phyloP scores from a whole-genome alignment of 148 eudicot genomes.

The Chenopodium berlandieri region DNA sequence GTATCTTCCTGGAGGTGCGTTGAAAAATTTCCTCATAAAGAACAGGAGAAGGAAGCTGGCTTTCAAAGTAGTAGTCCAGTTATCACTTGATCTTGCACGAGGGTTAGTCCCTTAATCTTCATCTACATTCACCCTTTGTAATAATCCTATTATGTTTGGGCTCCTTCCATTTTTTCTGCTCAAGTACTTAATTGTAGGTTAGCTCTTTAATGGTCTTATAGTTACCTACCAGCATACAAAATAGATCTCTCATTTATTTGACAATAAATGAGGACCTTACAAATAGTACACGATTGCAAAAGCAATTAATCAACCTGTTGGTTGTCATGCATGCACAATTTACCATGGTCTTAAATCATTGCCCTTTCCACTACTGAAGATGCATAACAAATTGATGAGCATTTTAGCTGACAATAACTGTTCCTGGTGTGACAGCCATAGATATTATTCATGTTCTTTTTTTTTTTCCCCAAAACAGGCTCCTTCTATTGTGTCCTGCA shows the following conservation, averaged over 20 bases:
- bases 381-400: not conserved
- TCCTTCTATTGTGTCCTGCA: not conserved
- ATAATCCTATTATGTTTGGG: not conserved
- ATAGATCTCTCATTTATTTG: not conserved
- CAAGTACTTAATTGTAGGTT: not conserved
- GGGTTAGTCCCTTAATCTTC: constrained; percentile 45
- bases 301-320: not conserved
- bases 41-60: constrained; percentile 78
- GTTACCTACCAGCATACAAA: not conserved
- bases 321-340: not conserved
- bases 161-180: not conserved
- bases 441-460: not conserved
- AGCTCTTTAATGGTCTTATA: not conserved
- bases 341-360: not conserved
- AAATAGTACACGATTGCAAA: not conserved
- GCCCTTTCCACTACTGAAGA: not conserved
- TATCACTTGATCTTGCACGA: constrained; percentile 87
- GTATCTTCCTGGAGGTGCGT: constrained; percentile 91
- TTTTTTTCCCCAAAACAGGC: not conserved
- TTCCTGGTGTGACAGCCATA: not conserved
- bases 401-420: not conserved
- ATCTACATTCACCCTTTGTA: not conserved
- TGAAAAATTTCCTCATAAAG: constrained; percentile 75
- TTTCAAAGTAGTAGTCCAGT: constrained; percentile 75
- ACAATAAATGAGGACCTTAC: not conserved